Base-by-base conservation (phyloP, 2,329 filamentous ascomycete species). In the Fusarium liriodendri region DNA sequence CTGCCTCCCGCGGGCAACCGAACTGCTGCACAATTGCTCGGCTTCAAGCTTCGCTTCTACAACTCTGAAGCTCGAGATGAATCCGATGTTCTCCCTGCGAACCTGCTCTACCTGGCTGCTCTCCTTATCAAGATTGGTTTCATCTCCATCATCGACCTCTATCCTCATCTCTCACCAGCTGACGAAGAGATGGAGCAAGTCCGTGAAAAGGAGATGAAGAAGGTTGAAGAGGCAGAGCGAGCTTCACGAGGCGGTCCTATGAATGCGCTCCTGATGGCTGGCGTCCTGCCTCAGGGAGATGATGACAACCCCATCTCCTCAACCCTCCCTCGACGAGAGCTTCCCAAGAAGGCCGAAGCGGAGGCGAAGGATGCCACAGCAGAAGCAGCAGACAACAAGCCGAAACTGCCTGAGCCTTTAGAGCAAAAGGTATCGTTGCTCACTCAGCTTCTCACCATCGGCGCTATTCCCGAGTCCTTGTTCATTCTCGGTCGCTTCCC, bases 1-100 rank as follows among this genome's bases (percentile, higher is more conserved):
- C 84, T 97, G 5, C 95, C 95, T 6, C 95, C 95, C 2, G 87
- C 89, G 33, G 97, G 97, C 33, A 99, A 98, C 80, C 91, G 93
- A 50, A 94, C 97, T 68, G 97, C 97, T 1, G 97, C 97, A 33
- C 97, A 98, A 81, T 89, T 99, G 5, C 91, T 99, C 16, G 97
- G 97, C 5, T 99, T 99, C 88, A 99, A 99, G 83, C 89, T 99
- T 60, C 94, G 94, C 16, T 99, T 98, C 82, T 99, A 99, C 80
- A 93, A 94, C 45, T 97, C 95, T 0, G 87, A 92, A 32, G 91
- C 93, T 38, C 90, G 96, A 65, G 91, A 94, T 69, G 89, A 91
- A 63, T 86, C 89, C 1, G 97, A 98, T 78, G 88, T 92, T 4
- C 87, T 98, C 3, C 97, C 97, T 0, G 94, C 97, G 42, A 99